These are phyloP conservation scores for Pseudogymnoascus sp. DNA, from an alignment of 2,329 filamentous ascomycete genomes.

Conservation along the genomic window DNA sequence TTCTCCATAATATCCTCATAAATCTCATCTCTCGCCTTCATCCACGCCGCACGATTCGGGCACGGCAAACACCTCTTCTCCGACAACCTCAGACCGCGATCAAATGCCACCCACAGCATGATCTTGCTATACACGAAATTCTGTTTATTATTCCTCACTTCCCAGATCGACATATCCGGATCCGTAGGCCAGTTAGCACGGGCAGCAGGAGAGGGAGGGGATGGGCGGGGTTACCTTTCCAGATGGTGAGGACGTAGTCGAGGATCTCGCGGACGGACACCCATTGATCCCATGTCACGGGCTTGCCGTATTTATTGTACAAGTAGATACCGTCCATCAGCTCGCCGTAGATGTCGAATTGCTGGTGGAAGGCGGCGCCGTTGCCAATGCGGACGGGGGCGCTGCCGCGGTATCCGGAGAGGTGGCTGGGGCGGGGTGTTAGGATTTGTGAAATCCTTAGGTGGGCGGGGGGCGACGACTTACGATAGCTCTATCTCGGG, in stretches of 20 bases:
- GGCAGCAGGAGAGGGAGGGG: background rate
- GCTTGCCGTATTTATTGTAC: conserved; percentile 72
- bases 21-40: conserved; percentile 54
- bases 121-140: conserved; percentile 76
- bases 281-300: conserved; percentile 70
- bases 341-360: conserved; percentile 74
- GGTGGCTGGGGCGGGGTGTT: conserved; percentile 35
- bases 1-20: conserved; percentile 74
- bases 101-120: conserved; percentile 76
- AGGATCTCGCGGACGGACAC: conserved; percentile 56
- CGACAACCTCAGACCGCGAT: conserved; percentile 62
- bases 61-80: conserved; percentile 71
- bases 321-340: conserved; percentile 70
- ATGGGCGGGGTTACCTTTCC: conserved; percentile 37
- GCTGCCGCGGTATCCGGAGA: conserved; percentile 65
- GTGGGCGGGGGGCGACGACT: background rate
- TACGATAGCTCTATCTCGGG: conserved; percentile 55
- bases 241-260: conserved; percentile 63
- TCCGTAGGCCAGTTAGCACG: conserved; percentile 30
- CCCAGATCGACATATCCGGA: conserved; percentile 77
- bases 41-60: conserved; percentile 58
- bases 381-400: conserved; percentile 69
- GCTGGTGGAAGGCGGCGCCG: conserved; percentile 64
- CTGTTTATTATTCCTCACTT: conserved; percentile 66
- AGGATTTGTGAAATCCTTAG: background rate